Conservation (phyloP, 2,329 filamentous ascomycete species). For the Trichoderma gracile region DNA sequence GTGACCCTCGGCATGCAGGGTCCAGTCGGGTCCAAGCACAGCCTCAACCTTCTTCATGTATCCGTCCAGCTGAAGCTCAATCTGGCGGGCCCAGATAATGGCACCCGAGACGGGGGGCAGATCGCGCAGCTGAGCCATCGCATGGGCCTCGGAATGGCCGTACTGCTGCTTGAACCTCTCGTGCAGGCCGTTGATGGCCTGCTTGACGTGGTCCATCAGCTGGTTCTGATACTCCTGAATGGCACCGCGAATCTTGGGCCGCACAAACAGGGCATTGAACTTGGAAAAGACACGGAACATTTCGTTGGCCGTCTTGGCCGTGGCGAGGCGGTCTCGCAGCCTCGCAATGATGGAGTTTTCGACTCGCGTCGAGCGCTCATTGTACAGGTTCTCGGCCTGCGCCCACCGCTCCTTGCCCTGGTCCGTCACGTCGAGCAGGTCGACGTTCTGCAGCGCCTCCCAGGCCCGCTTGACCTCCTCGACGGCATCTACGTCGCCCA, state of each 20-base stretch:
- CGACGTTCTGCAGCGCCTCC: slow-evolving; percentile 89
- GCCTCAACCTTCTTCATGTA: slow-evolving; percentile 99
- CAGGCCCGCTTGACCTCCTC: slow-evolving; percentile 96
- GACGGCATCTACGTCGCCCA: slow-evolving; percentile 95
- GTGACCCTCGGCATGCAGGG: slow-evolving; percentile 89
- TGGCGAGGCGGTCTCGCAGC: slow-evolving; percentile 86
- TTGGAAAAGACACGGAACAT: slow-evolving; percentile 99
- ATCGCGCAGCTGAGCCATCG: slow-evolving; percentile 96
- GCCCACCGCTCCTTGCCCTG: slow-evolving; percentile 92
- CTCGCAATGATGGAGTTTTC: slow-evolving; percentile 99
- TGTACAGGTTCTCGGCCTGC: slow-evolving; percentile 92
- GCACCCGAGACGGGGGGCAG: slow-evolving; percentile 93
- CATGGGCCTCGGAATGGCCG: slow-evolving; percentile 94
- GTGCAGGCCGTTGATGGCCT: slow-evolving; percentile 88
- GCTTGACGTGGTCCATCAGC: slow-evolving; percentile 96
- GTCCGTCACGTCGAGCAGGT: slow-evolving; percentile 86
- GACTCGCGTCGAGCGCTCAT: slow-evolving; percentile 92
- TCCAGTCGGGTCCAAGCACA: slow-evolving; percentile 92
- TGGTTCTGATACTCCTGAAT: slow-evolving; percentile 98
- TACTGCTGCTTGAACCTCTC: slow-evolving; percentile 99
- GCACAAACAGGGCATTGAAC: slow-evolving; percentile 97
- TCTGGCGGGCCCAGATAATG: slow-evolving; percentile 97
- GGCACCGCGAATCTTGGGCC: slow-evolving; percentile 97
- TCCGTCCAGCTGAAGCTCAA: slow-evolving; percentile 89
- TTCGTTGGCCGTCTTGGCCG: slow-evolving; percentile 95